Conservation (phyloP, 495 filamentous ascomycete genomes). For the Tuber melanosporum region DNA sequence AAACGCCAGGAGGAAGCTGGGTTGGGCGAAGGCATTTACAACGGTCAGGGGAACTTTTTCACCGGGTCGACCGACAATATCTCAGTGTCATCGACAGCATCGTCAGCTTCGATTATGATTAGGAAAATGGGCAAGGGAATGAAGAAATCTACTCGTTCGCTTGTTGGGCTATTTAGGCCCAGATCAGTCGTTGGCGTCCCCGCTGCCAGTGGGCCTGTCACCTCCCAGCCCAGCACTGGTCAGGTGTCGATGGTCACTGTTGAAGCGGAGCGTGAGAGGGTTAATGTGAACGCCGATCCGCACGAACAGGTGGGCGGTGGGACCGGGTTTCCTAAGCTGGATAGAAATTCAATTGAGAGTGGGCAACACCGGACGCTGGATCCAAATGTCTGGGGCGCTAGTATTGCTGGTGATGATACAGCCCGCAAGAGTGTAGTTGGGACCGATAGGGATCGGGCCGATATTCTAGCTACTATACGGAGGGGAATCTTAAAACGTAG, state of each 20-base stretch:
- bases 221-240: slow-evolving; percentile 60
- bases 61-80: slow-evolving; percentile 90
- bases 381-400: slow-evolving; percentile 48
- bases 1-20: slow-evolving; percentile 85
- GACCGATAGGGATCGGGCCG: slow-evolving; percentile 81
- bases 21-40: slow-evolving; percentile 89
- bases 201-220: slow-evolving; percentile 57
- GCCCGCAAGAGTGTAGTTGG: slow-evolving; percentile 82
- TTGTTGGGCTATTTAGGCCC: slow-evolving; percentile 90
- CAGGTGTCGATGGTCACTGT: slow-evolving; percentile 91
- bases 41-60: slow-evolving; percentile 77
- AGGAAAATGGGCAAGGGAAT: slow-evolving; percentile 97
- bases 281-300: slow-evolving; percentile 68
- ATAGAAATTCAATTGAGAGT: slow-evolving; percentile 68
- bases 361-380: slow-evolving; percentile 41
- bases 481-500: slow-evolving; percentile 94
- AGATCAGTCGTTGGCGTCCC: slow-evolving; percentile 81
- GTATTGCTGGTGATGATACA: slow-evolving; percentile 52
- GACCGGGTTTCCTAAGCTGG: slow-evolving; percentile 83
- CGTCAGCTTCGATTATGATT: slow-evolving; percentile 98
- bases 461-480: slow-evolving; percentile 79
- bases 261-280: slow-evolving; percentile 81
- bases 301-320: slow-evolving; percentile 63
- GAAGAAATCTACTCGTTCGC: slow-evolving; percentile 82
- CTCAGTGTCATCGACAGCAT: slow-evolving; percentile 94